Evolutionary conservation across 108 stramenopile genomes (phyloP), one percentile per base, ranked within the genome.

Genomic region (Cyclotella choctawhatcheeana): DNA sequence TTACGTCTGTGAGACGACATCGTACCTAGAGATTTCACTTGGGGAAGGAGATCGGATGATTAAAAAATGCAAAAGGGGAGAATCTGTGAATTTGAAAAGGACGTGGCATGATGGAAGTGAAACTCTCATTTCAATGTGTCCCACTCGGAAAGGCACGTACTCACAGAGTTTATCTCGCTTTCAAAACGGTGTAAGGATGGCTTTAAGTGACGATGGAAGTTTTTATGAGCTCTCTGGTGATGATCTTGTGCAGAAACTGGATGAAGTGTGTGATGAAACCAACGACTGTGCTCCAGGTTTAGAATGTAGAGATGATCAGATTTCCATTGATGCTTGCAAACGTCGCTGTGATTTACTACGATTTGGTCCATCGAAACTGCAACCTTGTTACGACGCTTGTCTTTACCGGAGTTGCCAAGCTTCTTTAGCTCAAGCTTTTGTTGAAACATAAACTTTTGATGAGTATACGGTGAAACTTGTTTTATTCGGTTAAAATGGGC

Each of bases 221-320:
- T 53, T 34, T 58, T 71, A 51, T 43, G 35, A 51, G 24, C 33
- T 71, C 12, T 35, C 18, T 17, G 70, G 70, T 37, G 50, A 71
- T 50, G 34, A 10, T 0, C 21, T 71, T n/a, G 37, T 37, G n/a
- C 70, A 71, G 37, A 25, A 61, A 2, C 27, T 47, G 29, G 56
- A 37, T 48, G 70, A 71, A 3, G 59, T 71, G 0, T 71, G 70
- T 51, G 59, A 71, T 51, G 70, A 58, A 17, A 31, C 13, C n/a
- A n/a, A 25, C 13, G 70, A 71, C 44, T 71, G 70, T 35, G 51
- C 10, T 45, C 5, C 10, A 30, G 63, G 47, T 29, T 45, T 48
- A 18, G 47, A 17, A 17, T 64, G 63, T 20, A 27, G 20, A 21
- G 63, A 64, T 60, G 26, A 60, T 60, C 5, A 27, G 6, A 13